Evolutionary conservation across 2,329 filamentous ascomycete genomes (phyloP).

Genomic region (Colletotrichum eremochloae): DNA sequence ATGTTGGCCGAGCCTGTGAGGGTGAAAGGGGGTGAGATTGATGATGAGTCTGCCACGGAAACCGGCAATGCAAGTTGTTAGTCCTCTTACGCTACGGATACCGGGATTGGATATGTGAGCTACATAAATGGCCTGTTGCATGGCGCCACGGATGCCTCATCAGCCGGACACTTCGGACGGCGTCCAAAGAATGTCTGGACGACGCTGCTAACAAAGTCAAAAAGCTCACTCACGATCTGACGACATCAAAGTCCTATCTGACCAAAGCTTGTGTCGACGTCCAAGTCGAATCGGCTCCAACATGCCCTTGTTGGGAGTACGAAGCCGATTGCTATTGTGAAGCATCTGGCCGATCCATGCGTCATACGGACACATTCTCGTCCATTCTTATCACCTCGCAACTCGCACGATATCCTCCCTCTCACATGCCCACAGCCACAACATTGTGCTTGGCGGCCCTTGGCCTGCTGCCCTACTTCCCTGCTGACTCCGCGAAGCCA

Average conservation of each 20-base stretch:
- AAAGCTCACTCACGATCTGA: not conserved
- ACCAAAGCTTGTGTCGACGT: constrained; percentile 30
- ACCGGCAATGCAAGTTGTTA: not conserved
- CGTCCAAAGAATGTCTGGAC: constrained; percentile 18
- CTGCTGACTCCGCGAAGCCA: constrained; percentile 35
- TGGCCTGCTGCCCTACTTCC: constrained; percentile 16
- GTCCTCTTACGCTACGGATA: not conserved
- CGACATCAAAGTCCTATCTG: not conserved
- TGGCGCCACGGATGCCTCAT: constrained; percentile 36
- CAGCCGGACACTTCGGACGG: constrained; percentile 28
- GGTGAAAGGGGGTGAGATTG: not conserved
- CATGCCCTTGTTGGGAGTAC: not conserved
- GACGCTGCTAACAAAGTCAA: constrained; percentile 19
- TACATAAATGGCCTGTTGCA: constrained; percentile 16
- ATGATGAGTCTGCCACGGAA: not conserved
- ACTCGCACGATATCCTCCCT: not conserved
- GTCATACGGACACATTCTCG: constrained; percentile 2
- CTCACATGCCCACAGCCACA: constrained; percentile 40
- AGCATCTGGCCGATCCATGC: constrained; percentile 5
- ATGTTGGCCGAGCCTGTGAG: constrained; percentile 4
- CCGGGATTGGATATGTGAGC: not conserved
- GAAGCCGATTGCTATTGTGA: not conserved
- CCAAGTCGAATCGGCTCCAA: not conserved
- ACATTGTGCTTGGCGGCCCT: not conserved
- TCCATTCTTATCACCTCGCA: constrained; percentile 3